Conservation (phyloP, 371 early-diverging fungal genomes). For the Chytridiales sp. region DNA sequence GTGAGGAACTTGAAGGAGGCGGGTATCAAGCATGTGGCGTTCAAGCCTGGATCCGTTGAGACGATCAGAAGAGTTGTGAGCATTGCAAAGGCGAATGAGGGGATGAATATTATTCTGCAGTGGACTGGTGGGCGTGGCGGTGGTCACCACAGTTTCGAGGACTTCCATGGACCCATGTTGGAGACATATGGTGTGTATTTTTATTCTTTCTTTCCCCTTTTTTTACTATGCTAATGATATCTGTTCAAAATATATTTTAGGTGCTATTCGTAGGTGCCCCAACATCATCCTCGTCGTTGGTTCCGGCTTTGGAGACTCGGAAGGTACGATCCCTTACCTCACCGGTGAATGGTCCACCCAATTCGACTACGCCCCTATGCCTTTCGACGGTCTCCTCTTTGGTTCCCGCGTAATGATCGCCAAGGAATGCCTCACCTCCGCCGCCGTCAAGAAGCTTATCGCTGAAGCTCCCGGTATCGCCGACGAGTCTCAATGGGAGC, state of each 20-base stretch:
- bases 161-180: conserved; percentile 90
- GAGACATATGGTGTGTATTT: conserved; percentile 71
- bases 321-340: conserved; percentile 90
- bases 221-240: not conserved
- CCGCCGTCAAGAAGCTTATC: conserved; percentile 87
- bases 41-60: conserved; percentile 89
- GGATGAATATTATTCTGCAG: conserved; percentile 89
- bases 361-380: conserved; percentile 91
- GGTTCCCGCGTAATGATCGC: conserved; percentile 96
- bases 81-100: conserved; percentile 87
- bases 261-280: conserved; percentile 78
- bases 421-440: conserved; percentile 83
- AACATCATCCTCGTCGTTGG: conserved; percentile 92
- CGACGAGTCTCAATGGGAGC: conserved; percentile 86
- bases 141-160: conserved; percentile 96
- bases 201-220: conserved; percentile 8
- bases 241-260: conserved; percentile 27
- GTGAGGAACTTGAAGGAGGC: conserved; percentile 70
- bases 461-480: conserved; percentile 83
- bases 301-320: conserved; percentile 89
- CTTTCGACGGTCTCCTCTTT: conserved; percentile 91
- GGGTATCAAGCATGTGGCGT: conserved; percentile 87
- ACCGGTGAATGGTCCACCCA: conserved; percentile 90
- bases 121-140: conserved; percentile 98
- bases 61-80: conserved; percentile 84